A percentile compares a stretch with the other conserved stretches of the same genome.
Conservation (phyloP, 1,139 yeast genomes). For the Saccharomyces uvarum region DNA sequence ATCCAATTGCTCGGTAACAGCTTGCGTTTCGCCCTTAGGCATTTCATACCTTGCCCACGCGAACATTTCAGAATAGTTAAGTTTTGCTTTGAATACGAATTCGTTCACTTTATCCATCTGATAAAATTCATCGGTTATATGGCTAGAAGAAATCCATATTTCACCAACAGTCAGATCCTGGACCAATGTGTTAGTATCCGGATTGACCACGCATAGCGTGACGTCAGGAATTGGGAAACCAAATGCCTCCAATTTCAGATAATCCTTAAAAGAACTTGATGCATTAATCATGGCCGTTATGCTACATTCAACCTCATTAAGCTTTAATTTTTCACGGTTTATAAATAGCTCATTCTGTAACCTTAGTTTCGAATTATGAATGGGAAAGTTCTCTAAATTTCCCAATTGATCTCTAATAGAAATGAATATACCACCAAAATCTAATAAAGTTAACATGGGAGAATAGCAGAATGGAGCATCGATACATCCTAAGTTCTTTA, state of each 20-base stretch:
- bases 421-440: conserved; percentile 93
- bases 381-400: conserved; percentile 26
- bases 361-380: conserved; percentile 24
- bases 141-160: conserved; percentile 60
- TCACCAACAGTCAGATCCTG: conserved; percentile 94
- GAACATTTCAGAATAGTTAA: conserved; percentile 29
- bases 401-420: conserved; percentile 86
- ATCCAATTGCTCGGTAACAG: conserved; percentile 22
- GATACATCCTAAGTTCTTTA: conserved; percentile 80
- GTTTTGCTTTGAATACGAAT: conserved; percentile 30
- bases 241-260: conserved; percentile 76
- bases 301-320: conserved; percentile 57
- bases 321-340: conserved; percentile 72
- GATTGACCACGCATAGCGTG: conserved; percentile 86
- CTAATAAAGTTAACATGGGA: conserved; percentile 82
- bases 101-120: conserved; percentile 31
- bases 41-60: conserved; percentile 12
- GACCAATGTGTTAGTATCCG: conserved; percentile 73
- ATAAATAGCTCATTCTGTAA: conserved; percentile 52
- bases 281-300: conserved; percentile 28
- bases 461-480: conserved; percentile 73
- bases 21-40: conserved; percentile 1
- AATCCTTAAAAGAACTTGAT: conserved; percentile 32
- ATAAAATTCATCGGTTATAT: conserved; percentile 30
- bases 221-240: conserved; percentile 95